Percentiles rank a stretch among this genome's conserved stretches.
Evolutionary conservation across 805 yeast species (phyloP).

Genomic region (Yarrowia sp.): DNA sequence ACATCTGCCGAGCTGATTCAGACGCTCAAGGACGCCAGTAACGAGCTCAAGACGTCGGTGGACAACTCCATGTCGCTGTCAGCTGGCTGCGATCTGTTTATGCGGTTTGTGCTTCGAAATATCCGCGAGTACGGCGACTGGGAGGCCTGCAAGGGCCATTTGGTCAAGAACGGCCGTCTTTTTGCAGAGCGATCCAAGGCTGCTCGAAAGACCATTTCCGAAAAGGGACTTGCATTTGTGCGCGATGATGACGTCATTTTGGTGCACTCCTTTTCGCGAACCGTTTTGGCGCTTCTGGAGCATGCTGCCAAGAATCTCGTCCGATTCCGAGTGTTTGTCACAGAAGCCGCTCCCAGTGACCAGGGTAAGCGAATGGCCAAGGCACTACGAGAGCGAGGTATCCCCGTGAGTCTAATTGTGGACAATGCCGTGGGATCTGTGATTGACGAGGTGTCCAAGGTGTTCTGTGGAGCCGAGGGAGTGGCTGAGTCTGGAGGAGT

Average conservation of each 20-base stretch:
- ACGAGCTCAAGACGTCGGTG: constrained; percentile 74
- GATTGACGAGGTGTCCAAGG: constrained; percentile 88
- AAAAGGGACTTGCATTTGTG: constrained; percentile 84
- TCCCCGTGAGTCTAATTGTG: constrained; percentile 86
- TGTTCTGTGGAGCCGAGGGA: constrained; percentile 98
- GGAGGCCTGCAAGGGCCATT: constrained; percentile 87
- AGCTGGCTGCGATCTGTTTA: constrained; percentile 97
- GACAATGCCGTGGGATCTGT: constrained; percentile 95
- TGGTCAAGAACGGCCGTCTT: constrained; percentile 91
- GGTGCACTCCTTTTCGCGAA: constrained; percentile 92
- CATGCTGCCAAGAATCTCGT: constrained; percentile 79
- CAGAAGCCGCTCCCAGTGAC: constrained; percentile 88
- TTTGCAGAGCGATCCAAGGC: constrained; percentile 92
- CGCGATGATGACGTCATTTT: constrained; percentile 89
- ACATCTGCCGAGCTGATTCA: constrained; percentile 93
- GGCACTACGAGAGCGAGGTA: constrained; percentile 68
- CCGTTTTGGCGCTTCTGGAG: constrained; percentile 75
- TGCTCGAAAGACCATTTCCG: constrained; percentile 85
- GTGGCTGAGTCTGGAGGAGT: constrained; percentile 99
- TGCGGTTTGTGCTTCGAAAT: constrained; percentile 90
- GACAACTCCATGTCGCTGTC: constrained; percentile 90
- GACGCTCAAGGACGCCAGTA: constrained; percentile 77
- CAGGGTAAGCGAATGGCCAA: constrained; percentile 78
- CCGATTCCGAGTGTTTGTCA: constrained; percentile 87
- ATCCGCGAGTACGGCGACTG: constrained; percentile 86